Base-by-base conservation (phyloP, 345 rosid species). In the Pseudoturritis turrita region DNA sequence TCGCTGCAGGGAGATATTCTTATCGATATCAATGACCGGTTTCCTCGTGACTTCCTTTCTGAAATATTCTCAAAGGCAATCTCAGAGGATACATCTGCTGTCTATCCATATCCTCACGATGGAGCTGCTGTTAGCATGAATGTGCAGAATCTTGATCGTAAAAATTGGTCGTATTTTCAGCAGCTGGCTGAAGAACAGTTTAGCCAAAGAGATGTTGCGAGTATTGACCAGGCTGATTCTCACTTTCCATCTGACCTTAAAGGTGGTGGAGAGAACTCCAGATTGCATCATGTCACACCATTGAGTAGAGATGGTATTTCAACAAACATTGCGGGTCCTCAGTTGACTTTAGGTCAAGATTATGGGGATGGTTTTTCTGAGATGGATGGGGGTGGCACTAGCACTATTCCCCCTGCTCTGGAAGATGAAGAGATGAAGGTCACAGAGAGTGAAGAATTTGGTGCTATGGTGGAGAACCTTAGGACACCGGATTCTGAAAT, bases 111-210 rank as follows among this genome's bases (percentile, higher is more conserved):
- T 70, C 84, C 73, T 71, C 81, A 77, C 44, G 88, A 86, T 77
- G 88, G 89, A 82, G 81, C 85, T 75, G 88, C 86, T 11, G 73
- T 83, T 65, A 92, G 91, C 70, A 73, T 90, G 73, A 82, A 87
- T 78, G 71, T 90, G 86, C 84, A 86, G 80, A 88, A 84, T 78
- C 86, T 67, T 65, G 91, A 92, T 41, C 96, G 85, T 45, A 90
- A 87, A 79, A 88, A 25, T 68, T 88, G 97, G 97, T 92, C 98
- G 2, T 87, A 87, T 75, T 90, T 90, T 82, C 96, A 81, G 75
- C 86, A 88, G 77, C 79, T 92, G 85, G 98, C 90, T n/a, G 87
- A 81, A 26, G 90, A 74, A 56, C 89, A 84, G 56, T 81, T 77
- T 82, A 75, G 69, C 61, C 79, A 77, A 45, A 83, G 78, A 63